Percentiles rank a stretch among this genome's conserved stretches.
Evolutionary conservation across 176 grass and related monocot species (phyloP).

Genomic region (Dactylis glomerata): DNA sequence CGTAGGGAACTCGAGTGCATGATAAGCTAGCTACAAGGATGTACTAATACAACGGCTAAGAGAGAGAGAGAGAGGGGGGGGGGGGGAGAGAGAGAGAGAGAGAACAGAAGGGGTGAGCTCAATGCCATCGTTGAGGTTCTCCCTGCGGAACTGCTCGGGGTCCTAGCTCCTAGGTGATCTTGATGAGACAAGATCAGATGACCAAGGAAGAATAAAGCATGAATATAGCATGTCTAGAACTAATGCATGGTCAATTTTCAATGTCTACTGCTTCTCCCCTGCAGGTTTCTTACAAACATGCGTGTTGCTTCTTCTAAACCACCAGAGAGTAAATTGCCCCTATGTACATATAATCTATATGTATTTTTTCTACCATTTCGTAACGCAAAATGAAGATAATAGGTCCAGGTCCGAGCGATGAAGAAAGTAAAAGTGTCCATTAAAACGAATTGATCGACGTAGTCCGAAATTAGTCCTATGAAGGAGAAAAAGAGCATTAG

Average conservation of each 20-base stretch:
- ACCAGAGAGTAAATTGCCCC: neutral
- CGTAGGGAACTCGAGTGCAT: neutral
- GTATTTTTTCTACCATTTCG: neutral
- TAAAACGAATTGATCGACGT: too few species aligned
- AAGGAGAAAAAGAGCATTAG: too few species aligned
- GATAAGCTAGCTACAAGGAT: neutral
- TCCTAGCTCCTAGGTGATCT: conserved; percentile 43
- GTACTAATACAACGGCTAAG: neutral
- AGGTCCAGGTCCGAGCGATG: too few species aligned
- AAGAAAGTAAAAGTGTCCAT: too few species aligned
- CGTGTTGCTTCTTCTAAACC: neutral
- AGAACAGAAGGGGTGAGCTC: neutral
- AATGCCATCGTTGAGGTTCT: conserved; percentile 79
- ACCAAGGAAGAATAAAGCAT: neutral
- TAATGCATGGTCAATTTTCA: neutral
- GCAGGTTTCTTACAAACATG: neutral
- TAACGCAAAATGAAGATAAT: neutral
- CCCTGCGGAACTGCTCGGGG: conserved; percentile 75
- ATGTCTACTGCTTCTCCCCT: neutral
- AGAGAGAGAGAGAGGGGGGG: neutral
- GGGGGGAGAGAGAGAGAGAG: neutral
- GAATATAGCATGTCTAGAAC: neutral
- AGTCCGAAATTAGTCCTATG: too few species aligned
- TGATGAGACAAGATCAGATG: too few species aligned
- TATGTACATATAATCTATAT: neutral